Conservation (phyloP, 2,329 filamentous ascomycete genomes). For the Trichoderma sp. region DNA sequence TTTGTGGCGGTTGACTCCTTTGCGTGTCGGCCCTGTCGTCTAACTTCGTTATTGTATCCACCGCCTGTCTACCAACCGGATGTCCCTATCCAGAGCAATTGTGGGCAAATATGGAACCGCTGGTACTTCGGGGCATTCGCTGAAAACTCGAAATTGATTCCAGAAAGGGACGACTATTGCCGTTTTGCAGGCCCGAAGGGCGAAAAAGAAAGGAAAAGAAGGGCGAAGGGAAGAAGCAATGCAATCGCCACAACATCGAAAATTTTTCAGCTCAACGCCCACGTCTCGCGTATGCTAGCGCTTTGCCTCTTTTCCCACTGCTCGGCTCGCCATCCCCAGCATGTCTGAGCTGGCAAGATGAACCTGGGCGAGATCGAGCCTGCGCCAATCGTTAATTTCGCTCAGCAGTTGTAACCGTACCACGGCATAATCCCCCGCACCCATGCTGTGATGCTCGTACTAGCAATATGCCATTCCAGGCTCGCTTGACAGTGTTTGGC, state of each 20-base stretch:
- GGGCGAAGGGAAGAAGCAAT: constrained; percentile 2
- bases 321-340: neutral
- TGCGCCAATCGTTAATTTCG: constrained; percentile 9
- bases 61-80: constrained; percentile 12
- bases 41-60: constrained; percentile 1
- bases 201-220: neutral
- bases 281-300: constrained; percentile 7
- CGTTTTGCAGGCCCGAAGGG: neutral
- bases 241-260: constrained; percentile 4
- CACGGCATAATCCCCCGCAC: constrained; percentile 3
- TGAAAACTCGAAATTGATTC: neutral
- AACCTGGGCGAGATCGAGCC: neutral
- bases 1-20: constrained; percentile 19
- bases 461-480: neutral
- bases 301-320: neutral
- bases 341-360: neutral
- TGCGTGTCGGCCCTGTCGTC: constrained; percentile 1
- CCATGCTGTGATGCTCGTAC: neutral
- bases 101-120: constrained; percentile 15
- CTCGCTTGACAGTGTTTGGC: constrained; percentile 1
- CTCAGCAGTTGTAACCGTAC: constrained; percentile 4
- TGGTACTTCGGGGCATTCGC: neutral
- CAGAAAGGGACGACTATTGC: neutral
- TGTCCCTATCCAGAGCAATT: neutral
- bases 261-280: neutral